These are phyloP conservation scores for Protea cynaroides DNA, from an alignment of 164 flowering plant genomes.

Conservation along the genomic window DNA sequence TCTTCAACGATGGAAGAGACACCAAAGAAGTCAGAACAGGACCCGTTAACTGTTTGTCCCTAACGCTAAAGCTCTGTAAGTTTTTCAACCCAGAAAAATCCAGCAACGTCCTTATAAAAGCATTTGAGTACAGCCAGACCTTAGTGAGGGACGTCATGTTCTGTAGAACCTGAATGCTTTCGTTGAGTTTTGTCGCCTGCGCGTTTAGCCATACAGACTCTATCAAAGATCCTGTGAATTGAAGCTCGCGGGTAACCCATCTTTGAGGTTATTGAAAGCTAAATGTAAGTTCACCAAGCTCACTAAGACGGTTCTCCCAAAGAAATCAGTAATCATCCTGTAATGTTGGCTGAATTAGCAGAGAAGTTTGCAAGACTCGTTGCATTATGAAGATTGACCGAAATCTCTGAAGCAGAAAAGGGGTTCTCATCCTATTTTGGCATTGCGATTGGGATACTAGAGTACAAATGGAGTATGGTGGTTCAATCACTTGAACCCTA, in stretches of 20 bases:
- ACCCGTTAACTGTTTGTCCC: slow-evolving; percentile 80
- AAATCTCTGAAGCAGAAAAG: slow-evolving; percentile 61
- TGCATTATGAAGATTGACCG: slow-evolving; percentile 41
- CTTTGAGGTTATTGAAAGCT: slow-evolving; percentile 55
- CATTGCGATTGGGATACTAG: too few relatives aligned
- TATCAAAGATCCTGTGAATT: slow-evolving; percentile 43
- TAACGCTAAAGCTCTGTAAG: slow-evolving; percentile 46
- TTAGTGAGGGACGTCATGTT: too few relatives aligned
- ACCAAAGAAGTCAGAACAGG: slow-evolving; percentile 56
- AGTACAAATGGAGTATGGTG: too few relatives aligned
- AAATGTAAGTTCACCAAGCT: slow-evolving; percentile 50
- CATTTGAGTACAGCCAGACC: slow-evolving; percentile 76
- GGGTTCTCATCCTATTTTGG: slow-evolving; percentile 74
- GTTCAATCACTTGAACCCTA: too few relatives aligned
- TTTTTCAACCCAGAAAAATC: slow-evolving; percentile 52
- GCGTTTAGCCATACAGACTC: slow-evolving; percentile 88
- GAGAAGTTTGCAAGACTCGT: slow-evolving; percentile 65
- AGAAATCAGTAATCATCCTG: slow-evolving; percentile 63
- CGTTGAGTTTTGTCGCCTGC: slow-evolving; percentile 51
- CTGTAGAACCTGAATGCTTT: slow-evolving; percentile 47
- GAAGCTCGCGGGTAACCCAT: slow-evolving; percentile 54
- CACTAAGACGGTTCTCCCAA: slow-evolving; percentile 42
- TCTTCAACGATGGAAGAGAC: too few relatives aligned
- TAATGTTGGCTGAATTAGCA: too few relatives aligned
- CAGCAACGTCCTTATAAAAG: slow-evolving; percentile 78